Evolutionary conservation across 306 rosid genomes (phyloP).

Genomic region (Casuarina cunninghamiana): DNA sequence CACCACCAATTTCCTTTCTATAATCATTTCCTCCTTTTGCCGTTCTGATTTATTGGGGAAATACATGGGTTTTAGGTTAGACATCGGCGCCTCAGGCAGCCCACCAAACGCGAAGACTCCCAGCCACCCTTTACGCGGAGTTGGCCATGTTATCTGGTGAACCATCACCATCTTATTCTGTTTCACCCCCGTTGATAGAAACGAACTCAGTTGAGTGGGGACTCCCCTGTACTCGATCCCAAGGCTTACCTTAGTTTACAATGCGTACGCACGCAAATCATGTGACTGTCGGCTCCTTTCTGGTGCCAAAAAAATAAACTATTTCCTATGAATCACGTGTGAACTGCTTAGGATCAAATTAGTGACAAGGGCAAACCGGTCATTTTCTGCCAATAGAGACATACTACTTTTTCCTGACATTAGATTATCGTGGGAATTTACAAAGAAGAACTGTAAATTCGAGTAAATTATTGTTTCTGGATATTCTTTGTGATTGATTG

Average conservation of each 20-base stretch:
- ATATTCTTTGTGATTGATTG: too few species aligned
- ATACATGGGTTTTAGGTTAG: slow-evolving; percentile 41
- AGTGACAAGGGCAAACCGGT: too few species aligned
- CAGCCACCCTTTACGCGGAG: slow-evolving; percentile 34
- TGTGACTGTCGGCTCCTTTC: not conserved
- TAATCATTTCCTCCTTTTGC: slow-evolving; percentile 28
- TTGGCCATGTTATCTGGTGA: slow-evolving; percentile 32
- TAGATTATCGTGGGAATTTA: too few species aligned
- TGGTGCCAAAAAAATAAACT: too few species aligned
- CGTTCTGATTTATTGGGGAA: slow-evolving; percentile 5
- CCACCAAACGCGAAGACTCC: slow-evolving; percentile 13
- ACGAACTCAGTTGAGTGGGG: slow-evolving; percentile 31
- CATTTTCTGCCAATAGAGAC: too few species aligned
- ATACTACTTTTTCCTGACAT: too few species aligned
- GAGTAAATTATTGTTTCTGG: too few species aligned
- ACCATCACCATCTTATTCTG: slow-evolving; percentile 28
- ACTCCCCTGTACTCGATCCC: not conserved
- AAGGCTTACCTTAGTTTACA: too few species aligned
- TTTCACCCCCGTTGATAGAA: slow-evolving; percentile 25
- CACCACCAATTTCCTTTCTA: slow-evolving; percentile 43
- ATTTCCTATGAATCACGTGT: too few species aligned
- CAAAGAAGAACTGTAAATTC: too few species aligned
- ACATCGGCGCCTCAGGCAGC: slow-evolving; percentile 33
- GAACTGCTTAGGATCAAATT: too few species aligned
- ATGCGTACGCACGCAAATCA: not conserved